Conservation (phyloP, 2,329 filamentous ascomycete species). For the Ophiosphaerella korrae region DNA sequence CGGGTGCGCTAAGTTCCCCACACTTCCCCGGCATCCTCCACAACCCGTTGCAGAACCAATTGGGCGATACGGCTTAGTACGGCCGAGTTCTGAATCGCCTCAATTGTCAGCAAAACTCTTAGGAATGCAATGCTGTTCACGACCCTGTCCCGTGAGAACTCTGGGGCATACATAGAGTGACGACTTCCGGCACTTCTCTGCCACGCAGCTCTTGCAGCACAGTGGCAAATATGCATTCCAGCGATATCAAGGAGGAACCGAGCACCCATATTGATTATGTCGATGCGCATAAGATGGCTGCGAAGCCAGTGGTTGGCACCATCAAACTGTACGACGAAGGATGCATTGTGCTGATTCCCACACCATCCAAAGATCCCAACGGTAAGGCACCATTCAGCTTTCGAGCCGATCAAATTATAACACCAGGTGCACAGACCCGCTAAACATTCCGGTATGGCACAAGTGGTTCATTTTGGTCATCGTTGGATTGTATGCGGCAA, state of each 20-base stretch:
- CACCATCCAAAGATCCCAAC: constrained; percentile 14
- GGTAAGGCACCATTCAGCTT: constrained; percentile 2
- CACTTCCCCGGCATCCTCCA: constrained; percentile 5
- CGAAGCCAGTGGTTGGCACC: constrained; percentile 16
- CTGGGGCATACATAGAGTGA: background rate
- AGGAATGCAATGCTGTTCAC: background rate
- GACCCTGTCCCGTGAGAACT: background rate
- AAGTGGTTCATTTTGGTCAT: constrained; percentile 15
- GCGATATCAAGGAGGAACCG: constrained; percentile 1
- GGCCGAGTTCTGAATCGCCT: constrained; percentile 5
- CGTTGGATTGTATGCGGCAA: constrained; percentile 13
- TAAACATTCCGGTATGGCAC: constrained; percentile 14
- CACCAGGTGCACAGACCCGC: constrained; percentile 2
- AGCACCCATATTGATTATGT: constrained; percentile 13
- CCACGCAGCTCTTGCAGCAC: background rate
- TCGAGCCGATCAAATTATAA: background rate
- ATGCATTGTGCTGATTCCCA: constrained; percentile 17
- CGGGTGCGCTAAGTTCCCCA: too few species aligned
- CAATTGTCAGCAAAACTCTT: background rate
- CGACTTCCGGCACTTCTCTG: background rate
- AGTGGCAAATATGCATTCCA: background rate
- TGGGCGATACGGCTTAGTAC: constrained; percentile 12
- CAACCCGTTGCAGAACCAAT: constrained; percentile 12
- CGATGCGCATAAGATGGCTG: constrained; percentile 13
- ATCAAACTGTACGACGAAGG: constrained; percentile 13